phyloP scores from a whole-genome alignment of 1,284 basidiomycete species.

The Caloboletus inedulis region DNA sequence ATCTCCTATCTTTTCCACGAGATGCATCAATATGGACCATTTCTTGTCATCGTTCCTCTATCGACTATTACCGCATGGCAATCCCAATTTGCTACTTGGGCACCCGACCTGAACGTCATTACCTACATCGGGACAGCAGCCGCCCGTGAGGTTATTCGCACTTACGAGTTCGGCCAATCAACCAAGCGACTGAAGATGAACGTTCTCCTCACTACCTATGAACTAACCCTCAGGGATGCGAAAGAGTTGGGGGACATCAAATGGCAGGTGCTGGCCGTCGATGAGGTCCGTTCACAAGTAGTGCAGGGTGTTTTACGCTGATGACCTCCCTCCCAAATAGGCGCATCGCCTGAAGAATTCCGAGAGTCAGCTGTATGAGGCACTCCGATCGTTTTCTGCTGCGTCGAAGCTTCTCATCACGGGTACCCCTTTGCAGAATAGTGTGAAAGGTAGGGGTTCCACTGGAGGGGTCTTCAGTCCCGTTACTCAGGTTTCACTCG shows the following conservation, averaged over 20 bases:
- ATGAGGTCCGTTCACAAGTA: constrained; percentile 65
- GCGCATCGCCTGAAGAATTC: constrained; percentile 98
- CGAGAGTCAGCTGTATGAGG: constrained; percentile 96
- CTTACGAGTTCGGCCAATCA: constrained; percentile 88
- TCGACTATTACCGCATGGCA: constrained; percentile 99
- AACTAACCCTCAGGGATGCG: constrained; percentile 90
- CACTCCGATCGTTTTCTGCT: constrained; percentile 84
- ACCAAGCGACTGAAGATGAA: constrained; percentile 93
- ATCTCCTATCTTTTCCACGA: constrained; percentile 95
- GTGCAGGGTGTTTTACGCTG: constrained; percentile 1
- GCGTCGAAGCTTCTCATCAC: constrained; percentile 96
- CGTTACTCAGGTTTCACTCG: constrained; percentile 9
- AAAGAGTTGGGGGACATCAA: constrained; percentile 91
- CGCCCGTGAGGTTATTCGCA: constrained; percentile 88
- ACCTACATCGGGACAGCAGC: constrained; percentile 92
- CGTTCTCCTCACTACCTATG: constrained; percentile 96
- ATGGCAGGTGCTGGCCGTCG: constrained; percentile 96
- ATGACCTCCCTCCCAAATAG: constrained; percentile 36
- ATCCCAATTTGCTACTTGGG: constrained; percentile 92
- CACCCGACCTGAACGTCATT: constrained; percentile 95
- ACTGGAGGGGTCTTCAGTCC: background rate
- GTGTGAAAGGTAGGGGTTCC: constrained; percentile 82
- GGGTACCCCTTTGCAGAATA: constrained; percentile 98
- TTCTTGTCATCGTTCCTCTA: constrained; percentile 96
- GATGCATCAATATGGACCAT: constrained; percentile 92